Conservation (phyloP, 2,329 filamentous ascomycete genomes). For the Fusarium protoensiforme region DNA sequence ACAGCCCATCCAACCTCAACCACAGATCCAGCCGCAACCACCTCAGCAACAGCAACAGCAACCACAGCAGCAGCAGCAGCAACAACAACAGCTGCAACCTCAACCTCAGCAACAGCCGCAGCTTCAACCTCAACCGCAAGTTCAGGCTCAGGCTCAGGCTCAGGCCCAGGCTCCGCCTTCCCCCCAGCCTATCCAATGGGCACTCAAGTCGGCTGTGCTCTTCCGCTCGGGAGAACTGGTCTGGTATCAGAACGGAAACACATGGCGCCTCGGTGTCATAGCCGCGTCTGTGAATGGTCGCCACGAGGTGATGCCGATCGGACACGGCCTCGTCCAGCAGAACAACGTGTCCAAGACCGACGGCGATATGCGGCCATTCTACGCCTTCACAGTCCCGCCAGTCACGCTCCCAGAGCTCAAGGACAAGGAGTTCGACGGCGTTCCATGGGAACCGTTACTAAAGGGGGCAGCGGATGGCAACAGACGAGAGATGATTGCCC, state of each 20-base stretch:
- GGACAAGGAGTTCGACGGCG: constrained; percentile 53
- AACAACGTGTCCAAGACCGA: constrained; percentile 53
- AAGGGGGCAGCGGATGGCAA: constrained; percentile 47
- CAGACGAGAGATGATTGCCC: constrained; percentile 54
- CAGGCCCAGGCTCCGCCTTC: constrained; percentile 23
- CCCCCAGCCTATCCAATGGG: constrained; percentile 43
- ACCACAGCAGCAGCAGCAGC: constrained; percentile 10
- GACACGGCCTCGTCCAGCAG: constrained; percentile 52
- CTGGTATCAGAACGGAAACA: constrained; percentile 60
- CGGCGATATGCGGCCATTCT: constrained; percentile 60
- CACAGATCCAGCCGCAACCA: background rate
- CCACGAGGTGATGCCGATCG: constrained; percentile 55
- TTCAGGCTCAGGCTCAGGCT: constrained; percentile 20
- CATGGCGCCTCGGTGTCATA: constrained; percentile 62
- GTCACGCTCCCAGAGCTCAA: constrained; percentile 53
- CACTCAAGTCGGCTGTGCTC: constrained; percentile 49
- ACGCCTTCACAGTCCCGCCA: constrained; percentile 62
- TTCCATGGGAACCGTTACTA: constrained; percentile 56
- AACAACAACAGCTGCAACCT: background rate
- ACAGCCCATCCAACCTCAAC: constrained; percentile 27
- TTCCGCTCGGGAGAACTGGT: constrained; percentile 63
- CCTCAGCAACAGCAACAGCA: constrained; percentile 18
- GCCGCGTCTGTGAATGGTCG: constrained; percentile 44
- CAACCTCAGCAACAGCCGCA: constrained; percentile 21
- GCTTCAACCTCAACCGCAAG: constrained; percentile 13